Percentiles rank a stretch among this genome's conserved stretches.
Evolutionary conservation across 2,329 filamentous ascomycete species (phyloP).

Genomic region (Exophiala xenobiotica): DNA sequence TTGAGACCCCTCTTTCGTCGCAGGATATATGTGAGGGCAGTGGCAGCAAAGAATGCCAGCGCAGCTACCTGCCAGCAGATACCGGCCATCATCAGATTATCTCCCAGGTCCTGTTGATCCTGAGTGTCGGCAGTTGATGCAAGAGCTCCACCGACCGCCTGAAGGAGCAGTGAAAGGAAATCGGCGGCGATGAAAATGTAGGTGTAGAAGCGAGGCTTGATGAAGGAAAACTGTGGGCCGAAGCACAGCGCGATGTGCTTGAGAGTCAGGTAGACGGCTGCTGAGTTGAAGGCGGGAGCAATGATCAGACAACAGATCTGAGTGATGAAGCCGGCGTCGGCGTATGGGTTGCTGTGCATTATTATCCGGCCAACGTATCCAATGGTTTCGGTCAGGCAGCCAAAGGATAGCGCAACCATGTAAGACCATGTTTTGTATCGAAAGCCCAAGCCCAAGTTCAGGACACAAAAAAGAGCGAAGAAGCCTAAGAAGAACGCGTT

Average conservation of each 20-base stretch:
- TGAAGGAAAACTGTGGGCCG: conserved; percentile 49
- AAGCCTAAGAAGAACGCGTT: conserved; percentile 55
- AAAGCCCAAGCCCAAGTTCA: conserved; percentile 51
- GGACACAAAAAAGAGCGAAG: conserved; percentile 50
- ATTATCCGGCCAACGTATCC: conserved; percentile 58
- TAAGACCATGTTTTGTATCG: conserved; percentile 58
- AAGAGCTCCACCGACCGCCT: conserved; percentile 58
- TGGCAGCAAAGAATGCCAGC: conserved; percentile 36
- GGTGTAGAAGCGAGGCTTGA: conserved; percentile 54
- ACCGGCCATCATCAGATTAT: conserved; percentile 59
- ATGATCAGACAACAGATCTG: conserved; percentile 58
- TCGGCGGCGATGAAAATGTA: conserved; percentile 62
- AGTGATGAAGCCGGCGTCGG: conserved; percentile 46
- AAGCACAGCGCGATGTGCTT: conserved; percentile 59
- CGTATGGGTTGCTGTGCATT: conserved; percentile 55
- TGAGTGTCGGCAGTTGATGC: conserved; percentile 47
- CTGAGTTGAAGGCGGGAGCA: conserved; percentile 56
- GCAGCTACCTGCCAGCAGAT: conserved; percentile 58
- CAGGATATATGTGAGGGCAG: conserved; percentile 7
- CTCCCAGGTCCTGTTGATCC: conserved; percentile 47
- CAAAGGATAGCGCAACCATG: conserved; percentile 47
- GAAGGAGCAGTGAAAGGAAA: conserved; percentile 57
- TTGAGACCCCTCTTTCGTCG: conserved; percentile 6
- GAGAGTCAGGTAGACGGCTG: conserved; percentile 56
- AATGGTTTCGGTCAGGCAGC: conserved; percentile 52